These are phyloP conservation scores for Pneumocystis oryctolagi DNA, from an alignment of 1,139 yeast genomes.

Conservation along the genomic window DNA sequence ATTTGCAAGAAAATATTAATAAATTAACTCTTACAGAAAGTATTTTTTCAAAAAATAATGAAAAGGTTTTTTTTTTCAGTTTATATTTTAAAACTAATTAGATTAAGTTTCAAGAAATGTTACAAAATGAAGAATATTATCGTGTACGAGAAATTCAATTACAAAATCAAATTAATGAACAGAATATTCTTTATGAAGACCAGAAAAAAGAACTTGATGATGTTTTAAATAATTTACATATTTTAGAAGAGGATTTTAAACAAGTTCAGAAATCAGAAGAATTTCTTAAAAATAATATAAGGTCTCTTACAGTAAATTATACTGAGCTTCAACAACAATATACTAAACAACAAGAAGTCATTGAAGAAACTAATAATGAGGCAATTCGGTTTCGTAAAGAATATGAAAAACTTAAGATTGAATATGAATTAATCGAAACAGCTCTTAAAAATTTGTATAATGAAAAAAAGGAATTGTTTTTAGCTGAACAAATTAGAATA, in stretches of 20 bases:
- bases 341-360: neutral
- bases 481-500: neutral
- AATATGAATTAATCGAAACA: neutral
- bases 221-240: neutral
- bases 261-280: neutral
- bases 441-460: neutral
- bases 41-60: neutral
- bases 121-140: slow-evolving; percentile 5
- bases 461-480: neutral
- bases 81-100: neutral
- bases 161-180: slow-evolving; percentile 6
- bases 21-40: neutral
- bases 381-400: neutral
- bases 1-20: neutral
- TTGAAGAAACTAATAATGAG: neutral
- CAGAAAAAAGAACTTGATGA: neutral
- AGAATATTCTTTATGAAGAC: neutral
- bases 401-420: neutral
- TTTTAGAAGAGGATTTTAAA: slow-evolving; percentile 2
- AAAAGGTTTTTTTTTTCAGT: neutral
- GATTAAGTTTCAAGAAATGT: slow-evolving; percentile 3
- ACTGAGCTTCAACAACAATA: slow-evolving; percentile 2
- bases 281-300: neutral
- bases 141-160: slow-evolving; percentile 1
- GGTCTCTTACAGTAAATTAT: neutral